A percentile compares a stretch with the other conserved stretches of the same genome.
Conservation (phyloP, 805 yeast genomes). For the Candida easanensis region DNA sequence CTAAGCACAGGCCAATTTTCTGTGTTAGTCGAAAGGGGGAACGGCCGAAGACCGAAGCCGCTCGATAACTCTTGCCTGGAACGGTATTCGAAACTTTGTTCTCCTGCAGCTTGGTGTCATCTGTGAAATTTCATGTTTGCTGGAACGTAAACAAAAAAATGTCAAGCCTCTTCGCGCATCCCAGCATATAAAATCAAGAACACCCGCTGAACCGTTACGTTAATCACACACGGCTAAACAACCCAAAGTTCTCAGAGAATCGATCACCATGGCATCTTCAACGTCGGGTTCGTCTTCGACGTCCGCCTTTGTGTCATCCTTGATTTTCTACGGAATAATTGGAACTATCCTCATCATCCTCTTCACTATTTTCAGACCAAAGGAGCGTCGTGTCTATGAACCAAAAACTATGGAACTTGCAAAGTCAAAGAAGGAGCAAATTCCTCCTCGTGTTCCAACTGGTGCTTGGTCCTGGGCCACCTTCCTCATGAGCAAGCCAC, state of each 20-base stretch:
- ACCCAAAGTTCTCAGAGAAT: neutral
- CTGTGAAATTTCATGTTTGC: slow-evolving; percentile 17
- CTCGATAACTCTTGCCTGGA: neutral
- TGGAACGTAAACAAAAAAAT: slow-evolving; percentile 11
- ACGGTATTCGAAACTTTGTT: neutral
- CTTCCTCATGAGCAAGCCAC: slow-evolving; percentile 50
- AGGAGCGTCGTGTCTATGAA: slow-evolving; percentile 70
- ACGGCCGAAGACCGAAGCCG: no score
- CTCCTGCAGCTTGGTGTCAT: neutral
- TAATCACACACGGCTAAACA: no score
- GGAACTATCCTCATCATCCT: slow-evolving; percentile 51
- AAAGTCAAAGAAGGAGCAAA: slow-evolving; percentile 45
- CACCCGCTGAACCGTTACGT: no score
- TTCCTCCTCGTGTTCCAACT: slow-evolving; percentile 26
- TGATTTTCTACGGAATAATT: slow-evolving; percentile 65
- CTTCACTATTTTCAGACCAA: slow-evolving; percentile 64
- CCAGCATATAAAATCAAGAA: slow-evolving; percentile 4
- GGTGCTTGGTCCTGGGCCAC: slow-evolving; percentile 64
- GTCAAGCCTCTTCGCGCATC: slow-evolving; percentile 9
- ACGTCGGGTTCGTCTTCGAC: slow-evolving; percentile 62
- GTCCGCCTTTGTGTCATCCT: slow-evolving; percentile 70
- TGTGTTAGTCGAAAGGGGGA: no score
- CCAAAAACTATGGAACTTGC: slow-evolving; percentile 64
- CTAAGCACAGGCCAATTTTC: no score
- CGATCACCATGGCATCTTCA: slow-evolving; percentile 14